Percentiles rank a stretch among this genome's conserved stretches.
Conservation (phyloP, 345 rosid genomes). For the Kernera saxatilis region DNA sequence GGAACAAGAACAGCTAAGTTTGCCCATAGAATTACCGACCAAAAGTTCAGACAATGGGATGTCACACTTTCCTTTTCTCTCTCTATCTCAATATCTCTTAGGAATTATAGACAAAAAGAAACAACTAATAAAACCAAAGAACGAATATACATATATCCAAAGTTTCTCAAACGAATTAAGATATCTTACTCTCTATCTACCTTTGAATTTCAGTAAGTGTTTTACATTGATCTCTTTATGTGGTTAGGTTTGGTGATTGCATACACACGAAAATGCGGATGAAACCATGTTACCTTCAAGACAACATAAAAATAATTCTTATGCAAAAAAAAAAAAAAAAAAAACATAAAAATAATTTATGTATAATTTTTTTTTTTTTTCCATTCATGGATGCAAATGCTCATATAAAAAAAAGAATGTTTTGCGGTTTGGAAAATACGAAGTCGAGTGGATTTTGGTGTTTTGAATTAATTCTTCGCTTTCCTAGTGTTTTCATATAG, state of each 20-base stretch:
- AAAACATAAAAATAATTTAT: too few species aligned
- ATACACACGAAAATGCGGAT: neutral
- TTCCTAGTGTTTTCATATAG: neutral
- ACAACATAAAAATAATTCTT: too few species aligned
- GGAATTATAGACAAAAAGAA: neutral
- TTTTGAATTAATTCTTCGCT: neutral
- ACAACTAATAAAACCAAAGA: constrained; percentile 13
- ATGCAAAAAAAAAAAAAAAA: too few species aligned
- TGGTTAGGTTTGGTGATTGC: neutral
- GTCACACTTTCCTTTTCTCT: neutral
- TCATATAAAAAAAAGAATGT: too few species aligned
- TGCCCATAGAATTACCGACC: constrained; percentile 11
- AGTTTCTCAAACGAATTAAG: neutral
- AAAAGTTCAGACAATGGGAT: constrained; percentile 25
- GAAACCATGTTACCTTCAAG: neutral
- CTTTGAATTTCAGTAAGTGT: neutral
- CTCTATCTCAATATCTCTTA: neutral
- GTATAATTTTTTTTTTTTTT: too few species aligned
- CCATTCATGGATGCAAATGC: too few species aligned
- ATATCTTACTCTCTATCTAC: neutral
- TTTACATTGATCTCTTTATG: neutral
- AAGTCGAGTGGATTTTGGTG: neutral
- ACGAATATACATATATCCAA: neutral
- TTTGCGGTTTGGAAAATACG: neutral
- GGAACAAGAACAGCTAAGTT: constrained; percentile 25